These are phyloP conservation scores for Cyclotella distinguenda DNA, from an alignment of 108 stramenopile species.

Conservation along the genomic window DNA sequence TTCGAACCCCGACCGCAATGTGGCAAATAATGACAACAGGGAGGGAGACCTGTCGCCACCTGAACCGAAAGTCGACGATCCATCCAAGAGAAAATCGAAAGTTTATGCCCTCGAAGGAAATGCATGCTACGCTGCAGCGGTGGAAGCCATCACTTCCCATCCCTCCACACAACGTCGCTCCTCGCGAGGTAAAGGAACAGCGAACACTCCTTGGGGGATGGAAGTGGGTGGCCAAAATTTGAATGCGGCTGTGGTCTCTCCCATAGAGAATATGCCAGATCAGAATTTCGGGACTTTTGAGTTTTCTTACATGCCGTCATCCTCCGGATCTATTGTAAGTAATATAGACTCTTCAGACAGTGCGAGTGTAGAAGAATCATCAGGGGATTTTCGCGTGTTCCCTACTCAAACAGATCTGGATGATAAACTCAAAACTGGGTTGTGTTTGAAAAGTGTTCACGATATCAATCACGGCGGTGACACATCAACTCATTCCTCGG, in stretches of 20 bases:
- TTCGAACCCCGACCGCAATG: not conserved
- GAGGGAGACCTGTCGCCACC: not conserved
- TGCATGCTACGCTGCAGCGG: constrained; percentile 29
- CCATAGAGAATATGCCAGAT: not conserved
- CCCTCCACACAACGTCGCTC: not conserved
- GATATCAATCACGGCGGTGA: not conserved
- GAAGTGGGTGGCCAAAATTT: constrained; percentile 16
- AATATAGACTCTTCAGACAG: not conserved
- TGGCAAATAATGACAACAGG: not conserved
- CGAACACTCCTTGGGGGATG: constrained; percentile 4
- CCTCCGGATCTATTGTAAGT: not conserved
- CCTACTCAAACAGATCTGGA: constrained; percentile 5
- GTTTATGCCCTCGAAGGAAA: constrained; percentile 15
- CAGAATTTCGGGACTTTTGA: not conserved
- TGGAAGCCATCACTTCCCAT: constrained; percentile 4
- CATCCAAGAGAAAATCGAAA: not conserved
- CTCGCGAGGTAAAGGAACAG: too few relatives aligned
- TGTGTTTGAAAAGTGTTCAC: too few relatives aligned
- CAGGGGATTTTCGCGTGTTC: constrained; percentile 24
- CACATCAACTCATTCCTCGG: constrained; percentile 38
- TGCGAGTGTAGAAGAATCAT: constrained; percentile 26
- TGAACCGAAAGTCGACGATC: not conserved
- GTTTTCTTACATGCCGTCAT: not conserved
- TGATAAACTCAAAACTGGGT: too few relatives aligned
- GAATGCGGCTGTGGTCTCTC: not conserved